A percentile compares a stretch with the other conserved stretches of the same genome.
These are phyloP conservation scores for Linum usitatissimum DNA, from an alignment of 345 rosid genomes.

Conservation along the genomic window DNA sequence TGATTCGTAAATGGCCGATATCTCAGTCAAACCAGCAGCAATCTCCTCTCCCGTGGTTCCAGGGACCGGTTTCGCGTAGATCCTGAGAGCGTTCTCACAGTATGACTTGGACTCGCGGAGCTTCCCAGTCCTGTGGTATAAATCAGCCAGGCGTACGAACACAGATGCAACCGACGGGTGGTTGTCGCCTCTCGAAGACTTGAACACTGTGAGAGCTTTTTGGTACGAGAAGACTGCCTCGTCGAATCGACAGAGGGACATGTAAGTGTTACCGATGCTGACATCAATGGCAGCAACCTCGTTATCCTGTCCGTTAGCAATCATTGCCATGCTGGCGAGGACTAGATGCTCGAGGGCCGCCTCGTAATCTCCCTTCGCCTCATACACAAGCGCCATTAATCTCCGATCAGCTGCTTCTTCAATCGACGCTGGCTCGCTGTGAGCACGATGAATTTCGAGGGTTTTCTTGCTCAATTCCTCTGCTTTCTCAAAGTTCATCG, in stretches of 20 bases:
- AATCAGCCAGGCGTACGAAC: conserved; percentile 88
- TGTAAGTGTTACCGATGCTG: conserved; percentile 86
- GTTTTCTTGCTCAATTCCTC: conserved; percentile 89
- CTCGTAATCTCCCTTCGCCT: conserved; percentile 95
- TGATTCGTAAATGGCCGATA: conserved; percentile 94
- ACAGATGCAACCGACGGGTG: conserved; percentile 91
- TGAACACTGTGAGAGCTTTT: conserved; percentile 95
- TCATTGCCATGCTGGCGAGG: conserved; percentile 99
- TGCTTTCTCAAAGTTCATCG: conserved; percentile 96
- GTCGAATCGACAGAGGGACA: conserved; percentile 83
- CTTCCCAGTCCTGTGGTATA: conserved; percentile 92
- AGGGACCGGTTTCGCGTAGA: conserved; percentile 87
- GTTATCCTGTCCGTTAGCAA: conserved; percentile 77
- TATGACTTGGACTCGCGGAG: conserved; percentile 89
- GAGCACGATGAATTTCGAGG: conserved; percentile 87
- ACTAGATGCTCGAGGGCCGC: conserved; percentile 93
- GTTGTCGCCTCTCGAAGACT: conserved; percentile 90
- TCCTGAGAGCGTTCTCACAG: conserved; percentile 86
- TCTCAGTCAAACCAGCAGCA: conserved; percentile 80
- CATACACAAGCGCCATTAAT: conserved; percentile 80
- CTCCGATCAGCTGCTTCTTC: conserved; percentile 98
- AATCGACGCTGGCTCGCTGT: conserved; percentile 93
- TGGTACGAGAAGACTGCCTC: conserved; percentile 97
- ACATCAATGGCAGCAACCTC: conserved; percentile 97
- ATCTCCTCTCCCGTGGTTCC: conserved; percentile 91